phyloP scores from a whole-genome alignment of 2,329 filamentous ascomycete species.

The Hortaea werneckii region DNA sequence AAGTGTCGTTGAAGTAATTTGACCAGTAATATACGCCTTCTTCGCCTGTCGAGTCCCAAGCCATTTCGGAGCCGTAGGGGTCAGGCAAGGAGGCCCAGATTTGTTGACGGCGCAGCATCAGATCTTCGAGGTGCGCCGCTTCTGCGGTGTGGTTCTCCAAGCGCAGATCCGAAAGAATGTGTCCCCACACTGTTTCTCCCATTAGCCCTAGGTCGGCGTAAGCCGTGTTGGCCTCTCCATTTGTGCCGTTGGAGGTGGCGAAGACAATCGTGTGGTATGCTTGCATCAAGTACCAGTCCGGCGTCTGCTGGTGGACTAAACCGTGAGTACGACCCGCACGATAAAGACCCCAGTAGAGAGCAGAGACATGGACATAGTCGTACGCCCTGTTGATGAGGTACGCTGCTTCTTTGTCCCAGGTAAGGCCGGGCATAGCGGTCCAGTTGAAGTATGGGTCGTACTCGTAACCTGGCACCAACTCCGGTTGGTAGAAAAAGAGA shows the following conservation, averaged over 20 bases:
- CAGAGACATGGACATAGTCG: conserved; percentile 49
- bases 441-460: conserved; percentile 40
- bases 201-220: conserved; percentile 38
- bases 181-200: conserved; percentile 50
- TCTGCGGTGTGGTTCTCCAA: conserved; percentile 36
- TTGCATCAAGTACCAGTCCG: not conserved
- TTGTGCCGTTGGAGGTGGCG: conserved; percentile 9
- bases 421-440: conserved; percentile 35
- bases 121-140: conserved; percentile 31
- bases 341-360: conserved; percentile 31
- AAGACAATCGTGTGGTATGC: conserved; percentile 21
- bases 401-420: conserved; percentile 41
- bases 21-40: conserved; percentile 31
- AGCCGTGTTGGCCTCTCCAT: conserved; percentile 24
- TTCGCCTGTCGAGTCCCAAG: conserved; percentile 47
- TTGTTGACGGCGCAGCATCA: conserved; percentile 41
- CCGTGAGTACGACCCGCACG: conserved; percentile 34
- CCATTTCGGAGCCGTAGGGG: conserved; percentile 52
- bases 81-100: conserved; percentile 42
- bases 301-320: not conserved
- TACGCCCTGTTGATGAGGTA: conserved; percentile 44
- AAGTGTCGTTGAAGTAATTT: conserved; percentile 41
- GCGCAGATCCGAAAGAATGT: conserved; percentile 42
- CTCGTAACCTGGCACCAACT: conserved; percentile 30
- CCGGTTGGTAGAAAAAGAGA: conserved; percentile 47